Evolutionary conservation across 176 grass and related monocot genomes (phyloP), one percentile per base, ranked within the genome.

Genomic region (Phyllostachys edulis): DNA sequence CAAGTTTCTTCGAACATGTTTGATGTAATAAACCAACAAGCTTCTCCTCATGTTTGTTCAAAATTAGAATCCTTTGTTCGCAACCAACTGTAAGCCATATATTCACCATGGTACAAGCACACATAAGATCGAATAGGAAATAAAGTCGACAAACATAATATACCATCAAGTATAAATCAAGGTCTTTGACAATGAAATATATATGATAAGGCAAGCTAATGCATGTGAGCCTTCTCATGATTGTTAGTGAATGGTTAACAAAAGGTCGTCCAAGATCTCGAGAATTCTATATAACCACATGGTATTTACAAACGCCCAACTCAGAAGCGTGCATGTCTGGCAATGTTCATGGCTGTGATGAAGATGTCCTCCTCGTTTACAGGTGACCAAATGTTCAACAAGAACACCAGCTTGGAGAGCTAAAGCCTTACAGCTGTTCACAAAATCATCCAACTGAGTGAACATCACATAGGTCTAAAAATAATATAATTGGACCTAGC

Each of bases 1-100:
- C 89, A 82, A 98, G 89, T 78, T 98, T 88, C 63, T 92, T 86
- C 1, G 87, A 95, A 55, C 47, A 72, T 83, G 85, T 78, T 76
- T 93, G 84, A 85, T 98, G 91, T 12, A 98, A 88, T 65, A 98
- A 18, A 32, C 93, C 96, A 20, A 87, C 89, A 84, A 98, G 89
- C 50, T 89, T 93, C 79, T 93, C 96, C 47, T 85, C 96, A 63
- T 84, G 64, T 18, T 85, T 85, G 49, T 98, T 98, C 78, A 32
- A 62, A 81, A 95, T 89, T n/a, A 85, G 0, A 84, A 92, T 42
- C 82, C 32, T 93, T 76, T 84, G 80, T 84, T 50, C 67, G 12
- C 20, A 84, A 82, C 46, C 12, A 71, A 57, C 83, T 92, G 85
- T 52, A 68, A 46, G 13, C 21, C 64, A 85, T 46, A 84, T 26